Base-by-base conservation (phyloP, 108 stramenopile species). In the Cyclostephanos invisitatus region DNA sequence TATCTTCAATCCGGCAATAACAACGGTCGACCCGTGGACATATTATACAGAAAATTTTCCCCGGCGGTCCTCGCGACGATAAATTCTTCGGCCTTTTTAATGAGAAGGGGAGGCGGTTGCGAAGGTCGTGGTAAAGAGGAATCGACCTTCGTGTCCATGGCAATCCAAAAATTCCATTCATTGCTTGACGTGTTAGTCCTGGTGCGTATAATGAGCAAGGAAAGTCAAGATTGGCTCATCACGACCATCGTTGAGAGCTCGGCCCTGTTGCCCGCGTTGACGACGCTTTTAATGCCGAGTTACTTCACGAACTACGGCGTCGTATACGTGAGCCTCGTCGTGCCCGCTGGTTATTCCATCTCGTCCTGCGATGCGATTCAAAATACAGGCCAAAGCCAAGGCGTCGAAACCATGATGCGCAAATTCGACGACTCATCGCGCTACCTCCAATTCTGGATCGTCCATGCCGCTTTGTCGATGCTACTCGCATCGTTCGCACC, bases 201-300 rank as follows among this genome's bases (percentile, higher is more conserved):
- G 67, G 68, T 83, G 1, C 73, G 83, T 35, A 25, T 88, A 32
- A 36, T 92, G 10, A 85, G 86, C 9, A 73, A 84, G 70, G 47
- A 65, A 25, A 81, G 71, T 7, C 83, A 78, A 58, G 87, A 88
- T 36, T 79, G 74, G 67, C 51, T 95, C 5, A 57, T 92, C 15
- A 73, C 67, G 21, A 54, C 85, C 11, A 27, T 89, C 27, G 64
- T 83, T 32, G 88, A 95, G 50, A 77, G 84, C 18, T 78, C 84
- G 25, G 81, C 77, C 17, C 70, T 92, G 54, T 28, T 90, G 27
- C 94, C 94, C 29, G 84, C 89, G 2, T 61, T 72, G n/a, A 44
- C 91, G 15, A 91, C 89, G n/a, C 59, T 92, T 25, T 64, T 95
- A 15, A 91, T 89, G 84, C 94, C 94, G 6, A 75, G 89, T 25